phyloP scores from a whole-genome alignment of 805 yeast species.

The Cyberlindnera suaveolens region DNA sequence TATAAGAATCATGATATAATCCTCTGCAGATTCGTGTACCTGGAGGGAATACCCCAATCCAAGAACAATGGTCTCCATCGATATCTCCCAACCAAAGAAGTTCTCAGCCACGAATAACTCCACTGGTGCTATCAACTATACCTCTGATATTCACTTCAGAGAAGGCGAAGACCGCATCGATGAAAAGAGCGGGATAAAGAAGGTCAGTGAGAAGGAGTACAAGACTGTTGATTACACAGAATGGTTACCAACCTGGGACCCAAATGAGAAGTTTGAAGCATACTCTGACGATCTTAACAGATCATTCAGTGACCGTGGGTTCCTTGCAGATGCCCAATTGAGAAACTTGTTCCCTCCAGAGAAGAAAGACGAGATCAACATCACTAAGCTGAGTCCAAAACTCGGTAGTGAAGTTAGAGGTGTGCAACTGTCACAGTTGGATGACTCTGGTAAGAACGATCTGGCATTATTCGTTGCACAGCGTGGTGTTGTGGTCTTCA shows the following conservation, averaged over 20 bases:
- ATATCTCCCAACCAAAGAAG: neutral
- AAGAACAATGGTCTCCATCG: neutral
- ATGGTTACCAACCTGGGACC: conserved; percentile 65
- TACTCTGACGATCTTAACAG: conserved; percentile 45
- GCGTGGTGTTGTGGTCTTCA: conserved; percentile 60
- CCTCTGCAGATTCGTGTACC: no score
- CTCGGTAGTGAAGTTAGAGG: conserved; percentile 60
- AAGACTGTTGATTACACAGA: conserved; percentile 39
- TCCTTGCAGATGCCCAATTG: conserved; percentile 49
- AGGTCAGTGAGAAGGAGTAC: conserved; percentile 26
- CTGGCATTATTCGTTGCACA: conserved; percentile 63
- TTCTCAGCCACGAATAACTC: neutral
- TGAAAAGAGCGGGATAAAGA: neutral
- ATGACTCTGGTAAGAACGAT: conserved; percentile 55
- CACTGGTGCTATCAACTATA: neutral
- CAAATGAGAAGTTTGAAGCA: conserved; percentile 45
- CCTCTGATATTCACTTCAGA: neutral
- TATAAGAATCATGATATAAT: no score
- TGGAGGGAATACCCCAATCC: no score
- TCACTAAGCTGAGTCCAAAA: conserved; percentile 52
- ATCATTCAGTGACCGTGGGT: conserved; percentile 46
- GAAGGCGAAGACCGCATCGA: neutral
- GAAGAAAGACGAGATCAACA: neutral
- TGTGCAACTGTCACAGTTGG: conserved; percentile 50
- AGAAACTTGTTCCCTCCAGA: conserved; percentile 43